Percentiles rank a stretch among this genome's conserved stretches.
These are phyloP conservation scores for Pseudozyma flocculosa DNA, from an alignment of 1,284 basidiomycete species.

Conservation along the genomic window DNA sequence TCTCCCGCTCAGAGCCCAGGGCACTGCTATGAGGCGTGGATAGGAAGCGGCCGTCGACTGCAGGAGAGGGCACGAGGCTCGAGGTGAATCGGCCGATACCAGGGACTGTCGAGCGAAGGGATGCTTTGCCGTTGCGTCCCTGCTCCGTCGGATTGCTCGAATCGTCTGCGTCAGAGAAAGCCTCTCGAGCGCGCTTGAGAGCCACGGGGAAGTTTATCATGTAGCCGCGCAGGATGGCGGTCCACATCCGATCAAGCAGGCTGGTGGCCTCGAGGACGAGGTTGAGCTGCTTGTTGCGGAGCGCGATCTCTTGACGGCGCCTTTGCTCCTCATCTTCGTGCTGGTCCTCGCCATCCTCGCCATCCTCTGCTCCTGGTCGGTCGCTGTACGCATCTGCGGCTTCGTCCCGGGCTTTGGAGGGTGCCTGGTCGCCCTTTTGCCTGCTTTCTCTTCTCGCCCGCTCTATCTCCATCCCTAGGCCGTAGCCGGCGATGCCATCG, in stretches of 20 bases:
- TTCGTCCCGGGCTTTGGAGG: background rate
- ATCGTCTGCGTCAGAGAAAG: conserved; percentile 12
- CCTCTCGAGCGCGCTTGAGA: conserved; percentile 13
- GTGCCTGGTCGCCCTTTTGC: background rate
- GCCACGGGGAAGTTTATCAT: conserved; percentile 25
- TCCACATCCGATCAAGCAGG: conserved; percentile 48
- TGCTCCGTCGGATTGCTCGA: no score
- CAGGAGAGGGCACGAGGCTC: conserved; percentile 25
- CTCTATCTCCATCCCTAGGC: conserved; percentile 24
- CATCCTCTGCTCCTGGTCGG: background rate
- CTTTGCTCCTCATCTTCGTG: conserved; percentile 11
- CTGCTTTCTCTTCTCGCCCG: conserved; percentile 1
- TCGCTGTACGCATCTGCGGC: no score
- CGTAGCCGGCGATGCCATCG: conserved; percentile 47
- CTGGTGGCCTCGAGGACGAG: conserved; percentile 32
- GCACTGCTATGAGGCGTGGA: background rate
- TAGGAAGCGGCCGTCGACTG: conserved; percentile 21
- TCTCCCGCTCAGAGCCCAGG: conserved; percentile 9
- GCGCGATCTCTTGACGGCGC: conserved; percentile 3
- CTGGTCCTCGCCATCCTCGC: background rate
- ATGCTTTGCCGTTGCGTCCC: background rate
- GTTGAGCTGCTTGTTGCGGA: conserved; percentile 22
- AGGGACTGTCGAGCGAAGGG: background rate
- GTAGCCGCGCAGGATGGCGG: conserved; percentile 37
- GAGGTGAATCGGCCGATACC: conserved; percentile 1